Conservation (phyloP, 2,329 filamentous ascomycete genomes). For the Taxawa tesnikishii region DNA sequence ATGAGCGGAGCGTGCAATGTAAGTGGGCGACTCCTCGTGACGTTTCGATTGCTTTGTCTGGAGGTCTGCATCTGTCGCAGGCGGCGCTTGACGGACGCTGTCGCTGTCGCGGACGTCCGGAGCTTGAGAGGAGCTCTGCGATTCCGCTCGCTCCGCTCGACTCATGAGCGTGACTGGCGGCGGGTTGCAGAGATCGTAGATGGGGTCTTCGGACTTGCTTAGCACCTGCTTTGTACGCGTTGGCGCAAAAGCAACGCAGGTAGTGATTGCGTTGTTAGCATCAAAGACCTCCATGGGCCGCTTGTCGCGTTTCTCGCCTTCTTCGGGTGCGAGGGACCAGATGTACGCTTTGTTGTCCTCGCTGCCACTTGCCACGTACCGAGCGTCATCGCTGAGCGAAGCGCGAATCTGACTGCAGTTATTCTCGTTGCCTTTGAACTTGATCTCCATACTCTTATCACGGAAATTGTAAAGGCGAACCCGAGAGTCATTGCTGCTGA, state of each 20-base stretch:
- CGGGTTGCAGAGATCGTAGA: slow-evolving; percentile 95
- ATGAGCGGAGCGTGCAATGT: slow-evolving; percentile 65
- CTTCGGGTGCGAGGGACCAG: slow-evolving; percentile 57
- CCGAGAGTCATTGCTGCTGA: slow-evolving; percentile 91
- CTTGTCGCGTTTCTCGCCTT: slow-evolving; percentile 62
- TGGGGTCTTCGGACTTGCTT: slow-evolving; percentile 70
- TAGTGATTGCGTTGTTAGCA: slow-evolving; percentile 79
- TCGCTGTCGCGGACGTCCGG: slow-evolving; percentile 28
- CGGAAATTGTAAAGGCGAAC: slow-evolving; percentile 80
- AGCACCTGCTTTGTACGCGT: slow-evolving; percentile 65
- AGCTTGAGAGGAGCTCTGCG: slow-evolving; percentile 32
- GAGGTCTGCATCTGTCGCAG: slow-evolving; percentile 20
- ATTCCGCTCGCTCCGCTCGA: slow-evolving; percentile 47
- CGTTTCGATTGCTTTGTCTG: slow-evolving; percentile 22
- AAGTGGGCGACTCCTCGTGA: slow-evolving; percentile 59
- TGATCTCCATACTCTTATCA: slow-evolving; percentile 74
- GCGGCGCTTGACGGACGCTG: slow-evolving; percentile 15
- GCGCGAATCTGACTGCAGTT: slow-evolving; percentile 82
- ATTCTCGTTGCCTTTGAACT: slow-evolving; percentile 87
- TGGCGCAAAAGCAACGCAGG: slow-evolving; percentile 77
- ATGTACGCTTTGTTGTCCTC: slow-evolving; percentile 86
- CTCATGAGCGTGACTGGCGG: slow-evolving; percentile 76
- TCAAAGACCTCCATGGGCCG: slow-evolving; percentile 80
- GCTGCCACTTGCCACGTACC: slow-evolving; percentile 82
- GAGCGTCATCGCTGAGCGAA: slow-evolving; percentile 73